Conservation (phyloP, 2,329 filamentous ascomycete genomes). For the Corinectria fuckeliana region DNA sequence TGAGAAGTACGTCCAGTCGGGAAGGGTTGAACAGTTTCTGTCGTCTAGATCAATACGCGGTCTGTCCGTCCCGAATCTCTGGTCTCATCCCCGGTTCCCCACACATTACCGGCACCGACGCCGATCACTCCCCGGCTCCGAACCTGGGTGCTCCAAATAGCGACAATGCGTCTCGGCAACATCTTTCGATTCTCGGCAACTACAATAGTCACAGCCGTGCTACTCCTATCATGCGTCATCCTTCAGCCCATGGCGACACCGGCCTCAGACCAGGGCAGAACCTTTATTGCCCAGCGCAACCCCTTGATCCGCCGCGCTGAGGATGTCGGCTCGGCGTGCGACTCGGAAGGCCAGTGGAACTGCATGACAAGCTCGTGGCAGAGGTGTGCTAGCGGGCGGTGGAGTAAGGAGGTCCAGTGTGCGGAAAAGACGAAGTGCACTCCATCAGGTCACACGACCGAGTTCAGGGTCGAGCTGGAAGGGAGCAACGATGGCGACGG, state of each 20-base stretch:
- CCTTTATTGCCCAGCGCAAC: neutral
- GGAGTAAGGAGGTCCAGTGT: constrained; percentile 52
- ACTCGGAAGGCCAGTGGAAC: constrained; percentile 60
- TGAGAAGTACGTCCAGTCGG: neutral
- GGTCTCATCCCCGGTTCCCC: constrained; percentile 12
- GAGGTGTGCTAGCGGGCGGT: constrained; percentile 55
- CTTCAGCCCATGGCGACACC: constrained; percentile 9
- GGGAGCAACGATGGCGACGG: constrained; percentile 21
- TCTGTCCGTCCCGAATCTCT: neutral
- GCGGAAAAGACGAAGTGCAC: constrained; percentile 54
- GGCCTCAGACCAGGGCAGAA: neutral
- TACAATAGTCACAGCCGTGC: constrained; percentile 3
- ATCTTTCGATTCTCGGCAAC: neutral
- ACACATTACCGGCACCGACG: constrained; percentile 21
- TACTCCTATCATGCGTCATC: constrained; percentile 20
- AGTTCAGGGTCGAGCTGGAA: constrained; percentile 4
- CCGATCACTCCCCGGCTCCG: constrained; percentile 19
- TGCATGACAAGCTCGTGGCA: constrained; percentile 58
- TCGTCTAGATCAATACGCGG: neutral
- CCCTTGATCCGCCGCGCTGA: constrained; percentile 34
- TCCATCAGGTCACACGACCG: constrained; percentile 48
- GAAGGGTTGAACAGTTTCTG: neutral
- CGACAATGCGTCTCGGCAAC: constrained; percentile 19
- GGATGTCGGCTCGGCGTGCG: constrained; percentile 48
- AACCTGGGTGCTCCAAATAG: neutral